A percentile compares a stretch with the other conserved stretches of the same genome.
phyloP scores from a whole-genome alignment of 2,329 filamentous ascomycete species.

The Trichoderma koningii region DNA sequence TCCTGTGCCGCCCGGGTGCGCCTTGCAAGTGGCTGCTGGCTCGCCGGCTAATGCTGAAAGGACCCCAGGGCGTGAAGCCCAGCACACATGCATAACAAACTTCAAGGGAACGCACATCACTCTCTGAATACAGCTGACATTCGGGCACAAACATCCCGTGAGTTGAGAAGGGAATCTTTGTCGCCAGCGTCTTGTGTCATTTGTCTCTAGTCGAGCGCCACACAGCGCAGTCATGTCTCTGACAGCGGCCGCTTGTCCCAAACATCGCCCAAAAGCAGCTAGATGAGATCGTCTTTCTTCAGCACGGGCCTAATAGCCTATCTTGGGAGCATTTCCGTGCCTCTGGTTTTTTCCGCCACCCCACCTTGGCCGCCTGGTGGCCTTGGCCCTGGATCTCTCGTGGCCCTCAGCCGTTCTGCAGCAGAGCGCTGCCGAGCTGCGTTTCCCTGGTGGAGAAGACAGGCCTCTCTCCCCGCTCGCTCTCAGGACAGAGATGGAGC shows the following conservation, averaged over 20 bases:
- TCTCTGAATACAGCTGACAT: background rate
- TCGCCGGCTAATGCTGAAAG: background rate
- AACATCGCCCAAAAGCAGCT: slow-evolving; percentile 19
- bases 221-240: slow-evolving; percentile 9
- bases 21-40: background rate
- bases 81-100: background rate
- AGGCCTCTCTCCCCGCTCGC: slow-evolving; percentile 20
- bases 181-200: slow-evolving; percentile 12
- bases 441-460: background rate
- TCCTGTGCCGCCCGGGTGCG: background rate
- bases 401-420: slow-evolving; percentile 11
- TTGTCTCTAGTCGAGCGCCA: slow-evolving; percentile 13
- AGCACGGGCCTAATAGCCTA: slow-evolving; percentile 25
- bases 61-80: background rate
- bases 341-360: slow-evolving; percentile 16
- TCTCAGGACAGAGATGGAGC: slow-evolving; percentile 12
- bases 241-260: slow-evolving; percentile 20
- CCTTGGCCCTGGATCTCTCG: background rate
- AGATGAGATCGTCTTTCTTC: slow-evolving; percentile 26
- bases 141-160: background rate
- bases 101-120: background rate
- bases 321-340: slow-evolving; percentile 23
- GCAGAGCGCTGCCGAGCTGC: slow-evolving; percentile 15
- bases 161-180: background rate
- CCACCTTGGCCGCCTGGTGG: slow-evolving; percentile 14